Evolutionary conservation across 148 eudicot species (phyloP), one percentile per base, ranked within the genome.

Genomic region (Chenopodium quinoa): DNA sequence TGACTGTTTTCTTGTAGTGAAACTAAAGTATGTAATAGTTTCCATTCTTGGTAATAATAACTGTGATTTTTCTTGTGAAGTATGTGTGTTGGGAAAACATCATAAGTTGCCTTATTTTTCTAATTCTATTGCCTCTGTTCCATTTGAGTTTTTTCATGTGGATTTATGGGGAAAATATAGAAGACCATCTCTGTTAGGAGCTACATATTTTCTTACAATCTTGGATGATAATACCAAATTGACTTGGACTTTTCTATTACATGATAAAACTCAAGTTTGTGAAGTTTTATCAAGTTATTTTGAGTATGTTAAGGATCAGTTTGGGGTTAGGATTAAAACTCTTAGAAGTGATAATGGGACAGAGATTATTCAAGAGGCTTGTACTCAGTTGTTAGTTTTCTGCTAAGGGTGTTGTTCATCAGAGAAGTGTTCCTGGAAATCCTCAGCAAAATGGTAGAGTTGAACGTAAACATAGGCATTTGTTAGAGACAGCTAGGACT

Each of bases 291-390:
- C 20, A 12, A 7, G 22, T 37, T 71, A 37, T 32, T 7, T 34
- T 3, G 46, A 19, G 0, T 27, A 27, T 27, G 74, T 27, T 71
- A 50, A 71, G 6, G 34, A 1, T 34, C 50, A 37, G 47, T 71
- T 27, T 32, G 22, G 22, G 1, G 8, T n/a, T 32, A 34, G 1
- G 9, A 9, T 71, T 2, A 27, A 71, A 9, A 17, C 22, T 37
- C 3, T 71, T 11, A 71, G 17, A 17, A 71, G 37, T 71, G 74
- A 71, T 6, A 71, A 71, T 75, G 67, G 78, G 14, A 75, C 66
- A 1, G 66, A 75, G 11, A 56, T 75, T 1, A 0, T 75, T 4
- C 78, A 75, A 9, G 31, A 56, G 0, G 14, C 2, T 0, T 58
- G 67, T 56, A 8, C 8, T 50, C 2, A 10, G 0, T n/a, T 75